Evolutionary conservation across 2,329 filamentous ascomycete genomes (phyloP).

Genomic region (Basipetospora chlamydospora): DNA sequence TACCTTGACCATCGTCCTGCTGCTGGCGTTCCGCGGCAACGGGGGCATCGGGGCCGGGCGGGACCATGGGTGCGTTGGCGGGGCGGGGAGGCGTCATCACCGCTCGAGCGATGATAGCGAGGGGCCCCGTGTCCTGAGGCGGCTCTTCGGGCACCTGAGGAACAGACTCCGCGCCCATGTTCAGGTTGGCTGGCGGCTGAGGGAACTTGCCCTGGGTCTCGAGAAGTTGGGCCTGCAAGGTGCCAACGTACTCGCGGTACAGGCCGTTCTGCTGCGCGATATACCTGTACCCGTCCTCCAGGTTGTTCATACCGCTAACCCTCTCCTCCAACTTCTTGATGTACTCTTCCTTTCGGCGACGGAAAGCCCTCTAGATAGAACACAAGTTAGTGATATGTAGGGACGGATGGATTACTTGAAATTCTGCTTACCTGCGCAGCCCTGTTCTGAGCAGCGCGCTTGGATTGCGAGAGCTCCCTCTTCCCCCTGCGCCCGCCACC

Average conservation of each 20-base stretch:
- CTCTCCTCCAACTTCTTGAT: slow-evolving; percentile 96
- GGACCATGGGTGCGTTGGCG: no score
- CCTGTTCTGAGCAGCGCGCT: slow-evolving; percentile 90
- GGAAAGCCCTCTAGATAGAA: slow-evolving; percentile 94
- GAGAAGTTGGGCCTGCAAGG: slow-evolving; percentile 72
- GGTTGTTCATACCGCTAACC: slow-evolving; percentile 62
- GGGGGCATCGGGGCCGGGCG: no score
- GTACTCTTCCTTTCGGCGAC: slow-evolving; percentile 93
- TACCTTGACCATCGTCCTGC: slow-evolving; percentile 4
- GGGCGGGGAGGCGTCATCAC: slow-evolving; percentile 4
- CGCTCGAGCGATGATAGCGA: slow-evolving; percentile 3
- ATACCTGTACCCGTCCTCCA: slow-evolving; percentile 66
- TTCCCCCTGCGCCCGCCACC: slow-evolving; percentile 61
- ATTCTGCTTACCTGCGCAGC: slow-evolving; percentile 84
- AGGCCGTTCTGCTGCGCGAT: slow-evolving; percentile 81
- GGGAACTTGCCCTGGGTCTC: slow-evolving; percentile 76
- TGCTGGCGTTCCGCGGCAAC: slow-evolving; percentile 7
- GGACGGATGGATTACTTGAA: no score
- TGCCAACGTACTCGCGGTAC: slow-evolving; percentile 83
- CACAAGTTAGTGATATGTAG: no score
- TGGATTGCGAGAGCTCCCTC: slow-evolving; percentile 84
- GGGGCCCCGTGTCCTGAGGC: slow-evolving; percentile 5
- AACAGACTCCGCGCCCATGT: slow-evolving; percentile 39
- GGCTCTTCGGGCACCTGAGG: slow-evolving; percentile 10
- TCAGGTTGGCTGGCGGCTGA: slow-evolving; percentile 66